Base-by-base conservation (phyloP, 1,139 yeast species). In the Debaryomyces fabryi region DNA sequence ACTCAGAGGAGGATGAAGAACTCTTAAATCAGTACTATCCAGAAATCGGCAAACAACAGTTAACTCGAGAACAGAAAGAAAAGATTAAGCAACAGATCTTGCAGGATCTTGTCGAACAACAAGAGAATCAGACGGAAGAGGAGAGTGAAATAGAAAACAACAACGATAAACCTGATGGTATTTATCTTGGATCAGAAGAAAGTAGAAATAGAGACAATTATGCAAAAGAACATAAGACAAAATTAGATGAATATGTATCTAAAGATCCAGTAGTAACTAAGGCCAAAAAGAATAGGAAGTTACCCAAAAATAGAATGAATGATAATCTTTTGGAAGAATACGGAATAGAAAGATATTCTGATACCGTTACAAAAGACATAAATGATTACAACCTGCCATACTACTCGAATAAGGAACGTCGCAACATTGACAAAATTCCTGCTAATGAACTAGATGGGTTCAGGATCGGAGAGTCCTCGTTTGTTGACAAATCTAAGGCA, bases 21-120 rank as follows among this genome's bases (percentile, higher is more conserved):
- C 61, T 76, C 33, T 62, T 76, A 39, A 68, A 68, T 51, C 74
- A 72, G 47, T 73, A 72, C 54, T 75, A 72, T 52, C 81, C 81
- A 0, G 65, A 66, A 45, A 56, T 75, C n/a, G 69, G 73, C 1
- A 71, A 69, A 16, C 47, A 52, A 1, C 69, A 67, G 34, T 58
- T 73, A 42, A 59, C 72, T 1, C 53, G 53, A 33, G 78, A 73
- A 15, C 76, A 71, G 48, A 74, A 72, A 53, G 50, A 60, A 33
- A 72, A 68, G 56, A 63, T 75, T 46, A 73, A 70, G 51, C 54
- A 63, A 36, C 79, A 71, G 53, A 69, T 75, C n/a, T 53, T 74
- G 40, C 59, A 55, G 12, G 70, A 67, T 30, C 56, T 74, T 35
- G 44, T 50, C 27, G 59, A 57, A 30, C 52, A 59, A 9, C 61